Conservation (phyloP, 257 asterid genomes). For the Sherardia arvensis region DNA sequence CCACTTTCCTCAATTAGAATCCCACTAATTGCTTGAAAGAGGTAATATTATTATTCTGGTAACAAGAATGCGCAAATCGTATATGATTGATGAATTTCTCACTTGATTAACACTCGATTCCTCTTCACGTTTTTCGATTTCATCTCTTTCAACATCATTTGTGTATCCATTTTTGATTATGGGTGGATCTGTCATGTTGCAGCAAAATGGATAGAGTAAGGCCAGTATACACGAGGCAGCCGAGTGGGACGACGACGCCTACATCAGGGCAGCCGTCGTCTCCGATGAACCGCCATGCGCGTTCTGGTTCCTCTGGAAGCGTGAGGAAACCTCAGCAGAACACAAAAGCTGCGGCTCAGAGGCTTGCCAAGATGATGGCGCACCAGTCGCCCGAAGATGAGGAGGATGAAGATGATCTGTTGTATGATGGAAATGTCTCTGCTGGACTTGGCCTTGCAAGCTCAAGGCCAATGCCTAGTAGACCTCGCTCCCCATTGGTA, state of each 20-base stretch:
- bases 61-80: background rate
- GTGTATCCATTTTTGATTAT: too few species aligned
- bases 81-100: background rate
- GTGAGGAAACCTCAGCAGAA: conserved; percentile 54
- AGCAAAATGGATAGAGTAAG: conserved; percentile 20
- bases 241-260: conserved; percentile 10
- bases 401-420: conserved; percentile 57
- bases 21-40: background rate
- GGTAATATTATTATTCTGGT: background rate
- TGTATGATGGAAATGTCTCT: conserved; percentile 47
- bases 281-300: conserved; percentile 37
- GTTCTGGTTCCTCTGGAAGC: conserved; percentile 41
- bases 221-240: conserved; percentile 18
- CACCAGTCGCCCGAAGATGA: conserved; percentile 58
- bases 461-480: conserved; percentile 30
- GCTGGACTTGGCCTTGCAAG: conserved; percentile 73
- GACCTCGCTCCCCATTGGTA: conserved; percentile 63
- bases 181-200: background rate
- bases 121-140: background rate
- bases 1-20: background rate
- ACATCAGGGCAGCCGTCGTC: conserved; percentile 15
- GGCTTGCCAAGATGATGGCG: conserved; percentile 87
- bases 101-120: background rate
- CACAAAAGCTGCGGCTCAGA: conserved; percentile 86
- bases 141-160: too few species aligned